A percentile compares a stretch with the other conserved stretches of the same genome.
Conservation (phyloP, 2,329 filamentous ascomycete genomes). For the Aureobasidium sp. region DNA sequence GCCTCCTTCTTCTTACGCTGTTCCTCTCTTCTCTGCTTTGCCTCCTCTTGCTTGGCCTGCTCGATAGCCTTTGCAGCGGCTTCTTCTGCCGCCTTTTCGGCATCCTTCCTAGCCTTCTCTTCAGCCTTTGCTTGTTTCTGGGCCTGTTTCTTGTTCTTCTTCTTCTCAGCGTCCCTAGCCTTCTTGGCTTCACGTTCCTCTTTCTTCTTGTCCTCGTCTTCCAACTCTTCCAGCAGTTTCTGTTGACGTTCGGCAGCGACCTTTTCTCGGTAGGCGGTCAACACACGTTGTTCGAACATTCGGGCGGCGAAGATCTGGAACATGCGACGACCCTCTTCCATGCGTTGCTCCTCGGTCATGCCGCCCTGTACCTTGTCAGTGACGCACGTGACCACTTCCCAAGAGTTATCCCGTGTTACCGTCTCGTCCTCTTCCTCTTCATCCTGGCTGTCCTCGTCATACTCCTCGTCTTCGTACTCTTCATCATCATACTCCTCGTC, state of each 20-base stretch:
- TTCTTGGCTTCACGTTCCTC: slow-evolving; percentile 84
- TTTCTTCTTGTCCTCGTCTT: slow-evolving; percentile 71
- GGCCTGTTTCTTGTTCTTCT: slow-evolving; percentile 84
- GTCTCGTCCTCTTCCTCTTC: slow-evolving; percentile 58
- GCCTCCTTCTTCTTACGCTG: slow-evolving; percentile 86
- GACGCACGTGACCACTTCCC: slow-evolving; percentile 10
- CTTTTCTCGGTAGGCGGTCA: slow-evolving; percentile 96
- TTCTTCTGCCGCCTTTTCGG: slow-evolving; percentile 83
- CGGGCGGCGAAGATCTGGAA: slow-evolving; percentile 98
- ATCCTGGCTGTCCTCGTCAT: slow-evolving; percentile 51
- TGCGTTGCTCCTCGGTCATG: slow-evolving; percentile 96
- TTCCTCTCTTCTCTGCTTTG: slow-evolving; percentile 74
- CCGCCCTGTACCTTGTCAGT: slow-evolving; percentile 45
- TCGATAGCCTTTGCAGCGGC: slow-evolving; percentile 67
- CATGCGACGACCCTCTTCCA: slow-evolving; percentile 98
- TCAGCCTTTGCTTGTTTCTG: slow-evolving; percentile 87
- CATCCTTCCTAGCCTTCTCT: slow-evolving; percentile 78
- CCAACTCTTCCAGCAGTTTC: slow-evolving; percentile 82
- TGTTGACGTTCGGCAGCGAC: slow-evolving; percentile 87
- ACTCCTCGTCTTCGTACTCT: slow-evolving; percentile 54
- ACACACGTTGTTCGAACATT: slow-evolving; percentile 97
- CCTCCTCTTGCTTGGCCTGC: slow-evolving; percentile 70
- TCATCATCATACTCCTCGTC: slow-evolving; percentile 79
- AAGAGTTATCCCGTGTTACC: slow-evolving; percentile 30
- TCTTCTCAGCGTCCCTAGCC: slow-evolving; percentile 86